phyloP scores from a whole-genome alignment of 306 rosid species.

The Medicago arabica region DNA sequence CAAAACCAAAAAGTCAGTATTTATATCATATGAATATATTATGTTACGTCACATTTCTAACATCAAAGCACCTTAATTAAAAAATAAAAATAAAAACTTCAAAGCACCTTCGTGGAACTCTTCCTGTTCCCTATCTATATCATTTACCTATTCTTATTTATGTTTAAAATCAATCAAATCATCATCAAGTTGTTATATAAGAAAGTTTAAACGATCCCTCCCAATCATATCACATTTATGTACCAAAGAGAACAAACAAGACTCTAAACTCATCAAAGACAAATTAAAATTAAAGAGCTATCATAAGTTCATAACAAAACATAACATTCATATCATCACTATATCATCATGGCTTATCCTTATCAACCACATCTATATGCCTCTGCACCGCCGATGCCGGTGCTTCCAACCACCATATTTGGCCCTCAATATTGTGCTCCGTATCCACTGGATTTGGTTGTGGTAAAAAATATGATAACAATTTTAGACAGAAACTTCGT shows the following conservation, averaged over 20 bases:
- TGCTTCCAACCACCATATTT: constrained; percentile 33
- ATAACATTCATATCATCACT: not conserved
- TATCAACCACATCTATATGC: not conserved
- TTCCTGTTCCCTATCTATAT: not conserved
- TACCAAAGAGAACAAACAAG: not conserved
- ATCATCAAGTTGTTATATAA: not conserved
- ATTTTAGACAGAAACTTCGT: constrained; percentile 42
- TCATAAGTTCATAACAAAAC: too few relatives aligned
- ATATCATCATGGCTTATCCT: constrained; percentile 37
- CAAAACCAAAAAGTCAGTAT: too few relatives aligned
- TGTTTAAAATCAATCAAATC: not conserved
- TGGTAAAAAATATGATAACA: constrained; percentile 49
- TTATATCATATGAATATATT: too few relatives aligned
- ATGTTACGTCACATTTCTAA: too few relatives aligned
- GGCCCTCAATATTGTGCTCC: constrained; percentile 54
- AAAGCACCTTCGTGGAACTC: not conserved
- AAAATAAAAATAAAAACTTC: not conserved
- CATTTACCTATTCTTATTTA: too few relatives aligned
- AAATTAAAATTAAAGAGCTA: not conserved
- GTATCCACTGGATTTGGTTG: constrained; percentile 45
- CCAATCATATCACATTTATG: not conserved
- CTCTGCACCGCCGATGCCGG: not conserved
- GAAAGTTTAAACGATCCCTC: not conserved
- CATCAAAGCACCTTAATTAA: too few relatives aligned
- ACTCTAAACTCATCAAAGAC: not conserved